Conservation (phyloP, 192 early-diverging fungal genomes). For the Oehlia diaphana region DNA sequence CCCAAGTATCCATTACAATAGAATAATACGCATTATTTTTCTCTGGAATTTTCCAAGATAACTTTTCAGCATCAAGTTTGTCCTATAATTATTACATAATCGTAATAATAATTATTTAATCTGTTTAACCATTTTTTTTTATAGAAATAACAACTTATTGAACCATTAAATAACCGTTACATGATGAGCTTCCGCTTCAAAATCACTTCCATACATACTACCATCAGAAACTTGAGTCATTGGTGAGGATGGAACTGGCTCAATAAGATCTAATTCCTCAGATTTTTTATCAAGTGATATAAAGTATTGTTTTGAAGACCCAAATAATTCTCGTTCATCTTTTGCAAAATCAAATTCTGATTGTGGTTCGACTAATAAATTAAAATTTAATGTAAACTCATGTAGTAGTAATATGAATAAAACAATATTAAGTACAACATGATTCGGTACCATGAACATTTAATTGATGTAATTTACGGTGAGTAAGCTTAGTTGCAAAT, state of each 20-base stretch:
- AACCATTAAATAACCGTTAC: neutral
- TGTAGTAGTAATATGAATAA: neutral
- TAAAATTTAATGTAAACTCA: slow-evolving; percentile 8
- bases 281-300: neutral
- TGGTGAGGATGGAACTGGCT: neutral
- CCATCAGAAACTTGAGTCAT: slow-evolving; percentile 26
- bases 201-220: neutral
- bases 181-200: neutral
- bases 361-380: slow-evolving; percentile 32
- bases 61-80: slow-evolving; percentile 31
- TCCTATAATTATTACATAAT: neutral
- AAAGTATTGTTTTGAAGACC: slow-evolving; percentile 7
- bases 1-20: slow-evolving; percentile 81
- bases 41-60: slow-evolving; percentile 40
- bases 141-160: neutral
- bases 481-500: slow-evolving; percentile 50
- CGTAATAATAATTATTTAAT: neutral
- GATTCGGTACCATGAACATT: slow-evolving; percentile 39
- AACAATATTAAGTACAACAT: neutral
- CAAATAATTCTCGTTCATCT: slow-evolving; percentile 36
- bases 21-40: slow-evolving; percentile 55
- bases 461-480: slow-evolving; percentile 36
- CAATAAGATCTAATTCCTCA: neutral
- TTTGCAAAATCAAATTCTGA: slow-evolving; percentile 33
- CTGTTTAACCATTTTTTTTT: neutral